phyloP scores from a whole-genome alignment of 2,329 filamentous ascomycete genomes.

The Exophiala phaeomuriformis region DNA sequence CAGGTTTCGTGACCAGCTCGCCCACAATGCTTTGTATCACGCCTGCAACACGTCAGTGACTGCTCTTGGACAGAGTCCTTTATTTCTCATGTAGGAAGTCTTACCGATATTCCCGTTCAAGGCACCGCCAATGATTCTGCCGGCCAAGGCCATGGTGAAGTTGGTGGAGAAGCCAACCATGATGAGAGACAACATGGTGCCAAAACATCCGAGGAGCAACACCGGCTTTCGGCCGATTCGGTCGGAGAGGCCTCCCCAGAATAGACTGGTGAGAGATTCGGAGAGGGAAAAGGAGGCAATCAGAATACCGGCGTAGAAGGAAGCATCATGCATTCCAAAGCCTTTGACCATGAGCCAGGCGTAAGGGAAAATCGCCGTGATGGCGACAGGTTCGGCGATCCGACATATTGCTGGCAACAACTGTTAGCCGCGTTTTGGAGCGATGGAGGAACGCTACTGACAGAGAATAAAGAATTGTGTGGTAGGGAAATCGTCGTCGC shows the following conservation, averaged over 20 bases:
- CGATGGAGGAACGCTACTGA: slow-evolving; percentile 40
- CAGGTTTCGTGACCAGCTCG: slow-evolving; percentile 72
- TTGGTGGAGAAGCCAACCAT: slow-evolving; percentile 75
- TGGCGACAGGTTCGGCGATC: slow-evolving; percentile 82
- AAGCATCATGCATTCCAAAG: slow-evolving; percentile 68
- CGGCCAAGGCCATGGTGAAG: slow-evolving; percentile 73
- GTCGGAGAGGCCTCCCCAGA: slow-evolving; percentile 80
- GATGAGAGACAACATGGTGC: slow-evolving; percentile 75
- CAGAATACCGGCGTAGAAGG: slow-evolving; percentile 78
- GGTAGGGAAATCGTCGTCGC: slow-evolving; percentile 70
- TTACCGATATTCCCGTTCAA: slow-evolving; percentile 76
- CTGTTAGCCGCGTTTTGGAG: slow-evolving; percentile 3
- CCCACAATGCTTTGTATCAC: slow-evolving; percentile 91
- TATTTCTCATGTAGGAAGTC: neutral
- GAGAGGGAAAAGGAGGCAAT: slow-evolving; percentile 79
- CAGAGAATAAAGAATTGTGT: slow-evolving; percentile 77
- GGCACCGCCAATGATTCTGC: slow-evolving; percentile 68
- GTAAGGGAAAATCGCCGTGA: slow-evolving; percentile 91
- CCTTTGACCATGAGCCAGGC: slow-evolving; percentile 75
- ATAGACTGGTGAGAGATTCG: slow-evolving; percentile 77
- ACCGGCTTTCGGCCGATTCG: slow-evolving; percentile 77
- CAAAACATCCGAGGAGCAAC: slow-evolving; percentile 69
- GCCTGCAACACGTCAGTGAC: slow-evolving; percentile 37
- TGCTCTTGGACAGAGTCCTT: neutral
- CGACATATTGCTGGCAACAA: slow-evolving; percentile 68